Percentiles rank a stretch among this genome's conserved stretches.
Conservation (phyloP, 2,329 filamentous ascomycete species). For the Fusarium decemcellulare region DNA sequence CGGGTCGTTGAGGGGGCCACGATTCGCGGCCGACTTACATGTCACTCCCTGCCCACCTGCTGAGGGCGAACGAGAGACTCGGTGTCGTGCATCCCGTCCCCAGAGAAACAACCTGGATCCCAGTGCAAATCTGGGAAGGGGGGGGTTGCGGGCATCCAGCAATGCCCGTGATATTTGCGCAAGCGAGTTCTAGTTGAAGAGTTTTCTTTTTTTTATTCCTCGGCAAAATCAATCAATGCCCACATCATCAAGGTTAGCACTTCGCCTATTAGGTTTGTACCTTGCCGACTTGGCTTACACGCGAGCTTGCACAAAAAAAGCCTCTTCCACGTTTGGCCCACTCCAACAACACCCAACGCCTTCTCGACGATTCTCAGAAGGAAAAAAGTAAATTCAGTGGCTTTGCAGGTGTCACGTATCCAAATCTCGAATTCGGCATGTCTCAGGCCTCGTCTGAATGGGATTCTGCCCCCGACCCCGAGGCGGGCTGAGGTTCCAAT, state of each 20-base stretch:
- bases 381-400: slow-evolving; percentile 8
- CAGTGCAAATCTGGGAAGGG: slow-evolving; percentile 30
- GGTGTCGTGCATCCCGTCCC: slow-evolving; percentile 1
- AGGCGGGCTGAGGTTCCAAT: slow-evolving; percentile 31
- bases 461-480: slow-evolving; percentile 21
- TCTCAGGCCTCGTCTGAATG: slow-evolving; percentile 26
- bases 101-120: slow-evolving; percentile 16
- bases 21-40: neutral
- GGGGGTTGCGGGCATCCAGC: slow-evolving; percentile 23
- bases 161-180: slow-evolving; percentile 32
- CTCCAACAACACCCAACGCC: neutral
- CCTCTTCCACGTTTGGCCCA: no score
- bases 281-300: no score
- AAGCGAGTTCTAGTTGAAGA: slow-evolving; percentile 13
- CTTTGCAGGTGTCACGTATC: slow-evolving; percentile 16
- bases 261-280: no score
- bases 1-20: no score
- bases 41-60: no score
- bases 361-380: neutral
- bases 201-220: neutral
- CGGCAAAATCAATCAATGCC: no score
- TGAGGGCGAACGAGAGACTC: neutral
- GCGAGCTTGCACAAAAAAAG: no score
- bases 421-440: slow-evolving; percentile 23
- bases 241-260: no score